A percentile compares a stretch with the other conserved stretches of the same genome.
These are phyloP conservation scores for Eustoma russellianum DNA, from an alignment of 257 asterid species.

Conservation along the genomic window DNA sequence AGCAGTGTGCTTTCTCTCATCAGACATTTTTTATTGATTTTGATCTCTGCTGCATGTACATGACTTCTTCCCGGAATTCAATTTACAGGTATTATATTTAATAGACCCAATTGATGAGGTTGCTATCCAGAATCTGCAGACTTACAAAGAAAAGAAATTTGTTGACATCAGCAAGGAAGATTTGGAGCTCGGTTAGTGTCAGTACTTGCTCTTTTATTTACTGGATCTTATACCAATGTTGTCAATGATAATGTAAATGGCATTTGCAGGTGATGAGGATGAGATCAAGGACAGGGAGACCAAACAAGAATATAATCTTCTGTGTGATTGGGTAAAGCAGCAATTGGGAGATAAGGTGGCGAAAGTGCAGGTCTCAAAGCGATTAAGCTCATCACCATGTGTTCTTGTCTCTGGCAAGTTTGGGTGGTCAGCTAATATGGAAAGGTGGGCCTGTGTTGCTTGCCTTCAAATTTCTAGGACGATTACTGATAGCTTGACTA, in stretches of 20 bases:
- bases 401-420: constrained; percentile 98
- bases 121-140: constrained; percentile 87
- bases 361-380: constrained; percentile 88
- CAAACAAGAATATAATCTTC: constrained; percentile 73
- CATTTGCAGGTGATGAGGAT: constrained; percentile 64
- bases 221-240: not conserved
- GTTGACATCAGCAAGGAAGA: constrained; percentile 99
- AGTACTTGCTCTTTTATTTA: not conserved
- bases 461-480: not conserved
- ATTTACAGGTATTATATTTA: constrained; percentile 65
- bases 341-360: constrained; percentile 97
- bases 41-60: not conserved
- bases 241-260: not conserved
- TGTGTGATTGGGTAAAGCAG: constrained; percentile 94
- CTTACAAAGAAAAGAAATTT: constrained; percentile 92
- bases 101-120: constrained; percentile 96
- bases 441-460: constrained; percentile 43
- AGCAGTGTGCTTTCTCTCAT: not conserved
- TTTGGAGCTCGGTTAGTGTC: constrained; percentile 74
- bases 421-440: constrained; percentile 99
- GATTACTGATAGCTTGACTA: not conserved
- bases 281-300: constrained; percentile 83
- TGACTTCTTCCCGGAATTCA: constrained; percentile 7
- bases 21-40: not conserved
- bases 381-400: constrained; percentile 94